Percentiles rank a stretch among this genome's conserved stretches.
Conservation (phyloP, 768 basidiomycete genomes). For the Cystofilobasidium macerans region DNA sequence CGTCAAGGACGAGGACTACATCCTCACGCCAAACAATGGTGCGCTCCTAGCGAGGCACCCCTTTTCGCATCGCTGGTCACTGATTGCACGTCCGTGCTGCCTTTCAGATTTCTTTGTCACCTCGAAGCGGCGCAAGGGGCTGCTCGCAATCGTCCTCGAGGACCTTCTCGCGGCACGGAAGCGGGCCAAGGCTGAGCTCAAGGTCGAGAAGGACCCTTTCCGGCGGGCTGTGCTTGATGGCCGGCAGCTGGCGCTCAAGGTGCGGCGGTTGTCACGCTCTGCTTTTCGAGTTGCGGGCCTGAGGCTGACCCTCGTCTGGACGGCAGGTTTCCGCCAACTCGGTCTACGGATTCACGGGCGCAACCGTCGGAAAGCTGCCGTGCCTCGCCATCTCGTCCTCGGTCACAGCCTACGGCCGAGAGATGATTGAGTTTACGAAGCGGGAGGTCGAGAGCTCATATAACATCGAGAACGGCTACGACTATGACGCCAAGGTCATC, state of each 20-base stretch:
- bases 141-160: conserved; percentile 82
- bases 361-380: conserved; percentile 90
- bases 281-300: not conserved
- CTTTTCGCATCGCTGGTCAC: not conserved
- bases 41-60: conserved; percentile 25
- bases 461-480: conserved; percentile 68
- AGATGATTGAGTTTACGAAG: conserved; percentile 98
- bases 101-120: conserved; percentile 71
- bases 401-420: conserved; percentile 87
- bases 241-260: conserved; percentile 91
- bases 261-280: conserved; percentile 33
- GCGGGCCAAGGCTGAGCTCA: conserved; percentile 85
- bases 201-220: conserved; percentile 93
- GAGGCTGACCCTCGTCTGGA: not conserved
- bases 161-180: conserved; percentile 89
- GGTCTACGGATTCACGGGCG: conserved; percentile 97
- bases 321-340: conserved; percentile 91
- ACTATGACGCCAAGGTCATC: conserved; percentile 82
- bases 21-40: conserved; percentile 94
- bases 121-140: conserved; percentile 62
- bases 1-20: conserved; percentile 77
- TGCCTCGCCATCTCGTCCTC: conserved; percentile 94
- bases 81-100: not conserved
- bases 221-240: conserved; percentile 94
- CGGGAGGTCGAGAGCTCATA: conserved; percentile 81